Conservation (phyloP, 768 basidiomycete genomes). For the Boletus fagicola region DNA sequence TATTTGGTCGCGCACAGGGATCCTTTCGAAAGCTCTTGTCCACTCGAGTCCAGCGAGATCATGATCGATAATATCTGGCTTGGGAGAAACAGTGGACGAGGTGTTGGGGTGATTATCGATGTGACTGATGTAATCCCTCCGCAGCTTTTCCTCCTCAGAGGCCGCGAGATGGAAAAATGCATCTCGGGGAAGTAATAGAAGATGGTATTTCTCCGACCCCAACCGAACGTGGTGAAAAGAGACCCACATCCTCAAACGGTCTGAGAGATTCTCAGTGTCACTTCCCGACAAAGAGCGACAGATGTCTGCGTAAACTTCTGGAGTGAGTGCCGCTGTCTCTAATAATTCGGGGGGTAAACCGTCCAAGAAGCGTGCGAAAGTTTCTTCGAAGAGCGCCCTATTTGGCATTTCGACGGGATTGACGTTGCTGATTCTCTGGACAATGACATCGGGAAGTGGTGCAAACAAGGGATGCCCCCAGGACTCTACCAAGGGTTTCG, state of each 20-base stretch:
- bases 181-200: slow-evolving; percentile 62
- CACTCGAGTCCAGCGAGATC: slow-evolving; percentile 33
- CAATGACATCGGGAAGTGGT: slow-evolving; percentile 56
- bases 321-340: slow-evolving; percentile 57
- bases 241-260: slow-evolving; percentile 52
- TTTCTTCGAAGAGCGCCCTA: slow-evolving; percentile 51
- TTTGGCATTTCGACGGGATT: slow-evolving; percentile 61
- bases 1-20: slow-evolving; percentile 65
- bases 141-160: slow-evolving; percentile 49
- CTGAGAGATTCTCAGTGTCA: slow-evolving; percentile 32
- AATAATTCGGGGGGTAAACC: slow-evolving; percentile 53
- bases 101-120: slow-evolving; percentile 26
- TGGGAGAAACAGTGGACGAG: slow-evolving; percentile 15
- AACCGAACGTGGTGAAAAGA: slow-evolving; percentile 58
- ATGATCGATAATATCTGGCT: slow-evolving; percentile 18
- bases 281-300: slow-evolving; percentile 45
- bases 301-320: slow-evolving; percentile 53
- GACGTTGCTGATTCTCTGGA: slow-evolving; percentile 52
- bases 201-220: slow-evolving; percentile 56
- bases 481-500: slow-evolving; percentile 48
- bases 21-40: slow-evolving; percentile 50
- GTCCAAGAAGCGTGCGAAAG: slow-evolving; percentile 47
- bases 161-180: slow-evolving; percentile 50
- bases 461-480: slow-evolving; percentile 60
- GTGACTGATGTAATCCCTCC: slow-evolving; percentile 45